Evolutionary conservation across 441 rosid species (phyloP).

Genomic region (Euphorbia schlechtendalii): DNA sequence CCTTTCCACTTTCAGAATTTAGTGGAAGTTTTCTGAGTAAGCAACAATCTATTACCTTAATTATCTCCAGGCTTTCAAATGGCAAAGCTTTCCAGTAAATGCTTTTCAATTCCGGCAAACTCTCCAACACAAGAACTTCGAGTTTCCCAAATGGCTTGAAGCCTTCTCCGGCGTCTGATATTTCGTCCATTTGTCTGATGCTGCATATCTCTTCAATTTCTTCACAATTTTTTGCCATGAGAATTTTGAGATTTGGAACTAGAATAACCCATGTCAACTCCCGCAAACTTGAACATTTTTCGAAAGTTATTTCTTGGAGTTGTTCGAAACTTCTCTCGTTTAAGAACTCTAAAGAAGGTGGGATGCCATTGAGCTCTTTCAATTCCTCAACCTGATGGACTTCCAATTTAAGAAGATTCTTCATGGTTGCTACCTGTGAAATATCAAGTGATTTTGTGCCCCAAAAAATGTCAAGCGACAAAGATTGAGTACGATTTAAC

Average conservation of each 20-base stretch:
- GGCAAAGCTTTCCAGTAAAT: neutral
- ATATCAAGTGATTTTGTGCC: neutral
- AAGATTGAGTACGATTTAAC: neutral
- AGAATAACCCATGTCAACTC: constrained; percentile 14
- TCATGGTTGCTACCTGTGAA: neutral
- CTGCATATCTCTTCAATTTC: constrained; percentile 2
- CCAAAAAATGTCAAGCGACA: neutral
- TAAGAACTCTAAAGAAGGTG: neutral
- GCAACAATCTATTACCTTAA: neutral
- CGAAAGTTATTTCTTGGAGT: neutral
- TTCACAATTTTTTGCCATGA: neutral
- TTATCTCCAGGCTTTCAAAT: neutral
- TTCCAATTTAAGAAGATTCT: neutral
- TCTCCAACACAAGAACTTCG: neutral
- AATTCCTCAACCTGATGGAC: neutral
- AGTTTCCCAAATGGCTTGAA: neutral
- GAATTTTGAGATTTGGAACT: constrained; percentile 1
- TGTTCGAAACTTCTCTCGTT: neutral
- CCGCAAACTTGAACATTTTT: neutral
- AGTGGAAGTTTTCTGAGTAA: neutral
- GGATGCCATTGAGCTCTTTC: neutral
- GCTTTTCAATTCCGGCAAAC: neutral
- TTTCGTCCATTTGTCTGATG: neutral
- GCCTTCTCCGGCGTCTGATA: too few species aligned
- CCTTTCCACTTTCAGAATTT: neutral